Base-by-base conservation (phyloP, 2,329 filamentous ascomycete genomes). In the Coniochaeta sp. region DNA sequence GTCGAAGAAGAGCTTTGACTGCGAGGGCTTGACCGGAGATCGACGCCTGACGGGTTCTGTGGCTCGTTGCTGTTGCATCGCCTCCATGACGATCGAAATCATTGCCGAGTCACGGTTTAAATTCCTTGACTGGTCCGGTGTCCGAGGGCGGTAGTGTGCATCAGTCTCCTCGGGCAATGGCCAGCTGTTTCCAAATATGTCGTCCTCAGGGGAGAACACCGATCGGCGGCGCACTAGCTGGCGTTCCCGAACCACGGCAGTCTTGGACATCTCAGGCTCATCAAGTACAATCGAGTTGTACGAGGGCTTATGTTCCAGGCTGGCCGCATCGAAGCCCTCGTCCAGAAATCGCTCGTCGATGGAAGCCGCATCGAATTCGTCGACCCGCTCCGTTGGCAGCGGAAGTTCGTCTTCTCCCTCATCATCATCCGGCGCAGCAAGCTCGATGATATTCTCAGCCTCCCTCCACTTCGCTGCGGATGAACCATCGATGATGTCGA, bases 391-490 rank as follows among this genome's bases (percentile, higher is more conserved):
- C 10, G 38, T 14, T 22, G 18, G 38, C 5, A 10, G 26, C n/a
- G 20, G 24, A 18, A 48, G n/a, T 5, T 28, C 26, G 2, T 48
- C 27, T 5, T 48, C 45, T 12, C 73, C 71, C 6, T 70, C 59
- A 47, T 79, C 82, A 32, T 82, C 79, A 55, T 86, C 83, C 1
- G 83, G 83, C 1, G 83, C 85, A 45, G 89, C 89, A n/a, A 95
- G 72, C 30, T 88, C 86, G 63, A 95, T 94, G 68, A 95, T 91
- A 13, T 87, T 88, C 65, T 94, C 87, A 1, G 90, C 89, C 64
- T 94, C 88, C 60, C 83, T 82, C 87, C 88, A 95, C 46, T 88
- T 73, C 12, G 72, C 71, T 12, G 76, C 75, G 20, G 83, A 77
- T 6, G 76, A 64, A 6, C 86, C 86, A 53, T 78, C 70, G 1